Conservation (phyloP, 768 basidiomycete genomes). For the Cyclocybe cylindracea region DNA sequence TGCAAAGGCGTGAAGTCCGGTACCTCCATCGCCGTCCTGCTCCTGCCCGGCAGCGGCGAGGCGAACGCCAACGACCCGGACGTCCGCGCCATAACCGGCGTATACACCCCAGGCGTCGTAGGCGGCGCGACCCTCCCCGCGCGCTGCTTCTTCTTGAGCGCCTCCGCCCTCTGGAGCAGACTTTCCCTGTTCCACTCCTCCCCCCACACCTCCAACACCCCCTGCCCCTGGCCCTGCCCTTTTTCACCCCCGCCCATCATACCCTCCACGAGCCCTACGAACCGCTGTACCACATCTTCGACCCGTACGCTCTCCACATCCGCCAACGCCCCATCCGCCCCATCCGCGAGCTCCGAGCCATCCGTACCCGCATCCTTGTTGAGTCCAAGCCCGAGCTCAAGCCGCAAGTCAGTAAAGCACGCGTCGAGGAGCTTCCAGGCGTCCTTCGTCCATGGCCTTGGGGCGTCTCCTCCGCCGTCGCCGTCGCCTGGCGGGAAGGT, state of each 20-base stretch:
- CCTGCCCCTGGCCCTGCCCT: too few species aligned
- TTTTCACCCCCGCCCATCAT: too few species aligned
- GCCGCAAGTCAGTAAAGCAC: conserved; percentile 73
- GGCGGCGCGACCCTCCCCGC: conserved; percentile 58
- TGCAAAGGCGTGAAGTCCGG: conserved; percentile 50
- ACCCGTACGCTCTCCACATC: conserved; percentile 53
- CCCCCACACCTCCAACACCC: too few species aligned
- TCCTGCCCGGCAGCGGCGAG: conserved; percentile 7
- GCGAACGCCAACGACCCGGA: neutral
- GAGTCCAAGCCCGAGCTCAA: too few species aligned
- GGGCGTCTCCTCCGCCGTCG: conserved; percentile 6
- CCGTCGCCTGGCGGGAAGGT: neutral
- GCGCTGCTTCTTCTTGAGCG: conserved; percentile 62
- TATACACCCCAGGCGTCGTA: conserved; percentile 40
- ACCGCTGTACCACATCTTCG: conserved; percentile 62
- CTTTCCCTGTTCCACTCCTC: conserved; percentile 46
- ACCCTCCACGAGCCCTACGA: conserved; percentile 44
- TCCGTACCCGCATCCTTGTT: too few species aligned
- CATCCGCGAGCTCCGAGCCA: conserved; percentile 26
- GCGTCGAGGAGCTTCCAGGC: conserved; percentile 83
- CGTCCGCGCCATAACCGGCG: conserved; percentile 12
- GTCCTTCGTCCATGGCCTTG: conserved; percentile 61
- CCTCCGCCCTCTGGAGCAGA: conserved; percentile 50
- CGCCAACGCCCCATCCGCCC: conserved; percentile 39
- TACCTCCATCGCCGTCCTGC: conserved; percentile 37